phyloP scores from a whole-genome alignment of 2,329 filamentous ascomycete genomes.

The Xylariaceae sp. region DNA sequence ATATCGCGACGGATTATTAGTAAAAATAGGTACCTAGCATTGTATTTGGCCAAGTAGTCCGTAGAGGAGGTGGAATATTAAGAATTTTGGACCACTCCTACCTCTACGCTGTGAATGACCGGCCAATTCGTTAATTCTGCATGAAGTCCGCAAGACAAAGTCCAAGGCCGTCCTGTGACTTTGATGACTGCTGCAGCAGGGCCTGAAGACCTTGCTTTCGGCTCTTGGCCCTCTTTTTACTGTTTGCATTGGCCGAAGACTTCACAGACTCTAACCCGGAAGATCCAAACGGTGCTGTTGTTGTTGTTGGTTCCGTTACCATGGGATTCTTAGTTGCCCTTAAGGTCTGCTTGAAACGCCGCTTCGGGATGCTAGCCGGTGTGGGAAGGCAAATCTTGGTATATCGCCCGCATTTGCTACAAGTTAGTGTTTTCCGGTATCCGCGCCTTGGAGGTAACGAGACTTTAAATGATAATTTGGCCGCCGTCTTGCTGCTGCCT shows the following conservation, averaged over 20 bases:
- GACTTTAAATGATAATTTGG: slow-evolving; percentile 3
- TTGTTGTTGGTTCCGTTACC: background rate
- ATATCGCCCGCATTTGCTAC: slow-evolving; percentile 42
- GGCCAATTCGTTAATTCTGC: too few species aligned
- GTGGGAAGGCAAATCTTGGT: slow-evolving; percentile 41
- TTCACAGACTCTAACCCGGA: slow-evolving; percentile 25
- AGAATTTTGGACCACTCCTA: too few species aligned
- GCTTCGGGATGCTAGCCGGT: slow-evolving; percentile 32
- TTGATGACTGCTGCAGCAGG: slow-evolving; percentile 50
- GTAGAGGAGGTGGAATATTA: too few species aligned
- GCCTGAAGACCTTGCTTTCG: slow-evolving; percentile 64
- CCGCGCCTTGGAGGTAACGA: background rate
- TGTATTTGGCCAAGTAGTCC: too few species aligned
- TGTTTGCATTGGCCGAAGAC: slow-evolving; percentile 50
- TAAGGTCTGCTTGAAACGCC: slow-evolving; percentile 26
- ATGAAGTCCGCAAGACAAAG: slow-evolving; percentile 56
- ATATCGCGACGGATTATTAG: background rate
- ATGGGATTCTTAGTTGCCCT: slow-evolving; percentile 18
- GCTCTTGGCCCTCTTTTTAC: slow-evolving; percentile 62
- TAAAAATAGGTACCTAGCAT: too few species aligned
- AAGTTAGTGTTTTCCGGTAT: slow-evolving; percentile 41
- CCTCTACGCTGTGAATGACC: too few species aligned
- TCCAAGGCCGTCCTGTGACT: slow-evolving; percentile 35
- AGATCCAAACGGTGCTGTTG: background rate
- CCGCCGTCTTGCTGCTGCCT: slow-evolving; percentile 33